Conservation (phyloP, 495 filamentous ascomycete species). For the Hypoxylon fragiforme region DNA sequence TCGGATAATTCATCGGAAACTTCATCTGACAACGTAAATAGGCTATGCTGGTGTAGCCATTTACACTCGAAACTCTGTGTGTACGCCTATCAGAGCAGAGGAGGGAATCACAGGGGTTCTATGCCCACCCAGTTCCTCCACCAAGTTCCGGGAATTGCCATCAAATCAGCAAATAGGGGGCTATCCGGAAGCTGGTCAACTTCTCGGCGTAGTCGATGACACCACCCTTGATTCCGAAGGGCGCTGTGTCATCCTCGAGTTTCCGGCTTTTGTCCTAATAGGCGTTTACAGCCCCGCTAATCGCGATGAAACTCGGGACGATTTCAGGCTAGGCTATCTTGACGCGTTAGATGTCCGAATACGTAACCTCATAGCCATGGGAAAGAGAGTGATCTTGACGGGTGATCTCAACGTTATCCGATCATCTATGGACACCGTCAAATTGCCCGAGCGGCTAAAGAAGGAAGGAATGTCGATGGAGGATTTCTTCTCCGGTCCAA, state of each 20-base stretch:
- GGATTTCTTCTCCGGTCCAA: slow-evolving; percentile 71
- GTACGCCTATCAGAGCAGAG: slow-evolving; percentile 87
- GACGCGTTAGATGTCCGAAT: slow-evolving; percentile 78
- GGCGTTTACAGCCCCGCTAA: slow-evolving; percentile 89
- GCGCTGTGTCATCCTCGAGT: slow-evolving; percentile 89
- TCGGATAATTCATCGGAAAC: not conserved
- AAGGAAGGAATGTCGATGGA: slow-evolving; percentile 68
- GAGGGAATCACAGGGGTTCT: slow-evolving; percentile 89
- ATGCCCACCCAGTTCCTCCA: slow-evolving; percentile 72
- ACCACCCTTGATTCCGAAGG: slow-evolving; percentile 84
- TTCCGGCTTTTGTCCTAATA: slow-evolving; percentile 91
- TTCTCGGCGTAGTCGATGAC: slow-evolving; percentile 67
- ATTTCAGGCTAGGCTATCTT: slow-evolving; percentile 80
- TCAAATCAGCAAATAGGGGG: slow-evolving; percentile 85
- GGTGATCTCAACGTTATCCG: slow-evolving; percentile 91
- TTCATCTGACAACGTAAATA: slow-evolving; percentile 37
- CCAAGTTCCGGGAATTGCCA: slow-evolving; percentile 75
- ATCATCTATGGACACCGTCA: slow-evolving; percentile 72
- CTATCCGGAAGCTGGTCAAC: slow-evolving; percentile 73
- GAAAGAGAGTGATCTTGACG: slow-evolving; percentile 80
- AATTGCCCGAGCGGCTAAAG: slow-evolving; percentile 66
- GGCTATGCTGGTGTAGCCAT: slow-evolving; percentile 97
- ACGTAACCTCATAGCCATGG: slow-evolving; percentile 77
- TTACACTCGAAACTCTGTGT: slow-evolving; percentile 88
- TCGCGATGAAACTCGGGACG: slow-evolving; percentile 79